phyloP scores from a whole-genome alignment of 768 basidiomycete genomes.

The Podaxis sp. region DNA sequence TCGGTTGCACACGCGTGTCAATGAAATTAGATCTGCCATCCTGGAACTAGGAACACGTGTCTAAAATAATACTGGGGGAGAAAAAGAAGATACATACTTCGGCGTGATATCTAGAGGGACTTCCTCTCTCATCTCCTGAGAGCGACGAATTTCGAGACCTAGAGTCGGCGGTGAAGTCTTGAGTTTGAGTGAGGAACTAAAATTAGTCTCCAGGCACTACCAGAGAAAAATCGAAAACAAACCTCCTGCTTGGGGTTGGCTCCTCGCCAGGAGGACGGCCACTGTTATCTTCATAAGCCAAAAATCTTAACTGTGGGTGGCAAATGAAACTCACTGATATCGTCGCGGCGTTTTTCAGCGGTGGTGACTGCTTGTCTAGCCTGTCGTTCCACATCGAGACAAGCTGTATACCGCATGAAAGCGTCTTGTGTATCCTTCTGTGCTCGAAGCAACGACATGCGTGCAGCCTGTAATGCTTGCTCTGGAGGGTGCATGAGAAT shows the following conservation, averaged over 20 bases:
- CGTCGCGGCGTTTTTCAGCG: conserved; percentile 71
- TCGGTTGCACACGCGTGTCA: conserved; percentile 38
- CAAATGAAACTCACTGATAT: conserved; percentile 40
- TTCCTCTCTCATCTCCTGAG: conserved; percentile 46
- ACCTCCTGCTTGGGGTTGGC: conserved; percentile 35
- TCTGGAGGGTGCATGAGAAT: conserved; percentile 33
- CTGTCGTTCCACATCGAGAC: conserved; percentile 64
- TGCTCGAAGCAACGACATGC: conserved; percentile 56
- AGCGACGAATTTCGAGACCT: conserved; percentile 54
- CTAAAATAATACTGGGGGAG: conserved; percentile 7
- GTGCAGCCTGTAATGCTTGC: conserved; percentile 61
- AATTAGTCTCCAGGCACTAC: conserved; percentile 19
- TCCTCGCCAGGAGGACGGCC: conserved; percentile 45
- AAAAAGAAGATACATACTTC: conserved; percentile 29
- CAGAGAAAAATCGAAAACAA: conserved; percentile 4
- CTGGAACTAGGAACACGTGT: conserved; percentile 30
- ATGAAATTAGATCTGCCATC: conserved; percentile 25
- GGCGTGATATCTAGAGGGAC: conserved; percentile 43
- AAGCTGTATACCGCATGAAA: conserved; percentile 66
- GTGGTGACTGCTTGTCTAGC: conserved; percentile 61
- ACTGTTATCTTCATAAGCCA: conserved; percentile 28
- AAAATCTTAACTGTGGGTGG: conserved; percentile 18
- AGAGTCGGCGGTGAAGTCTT: conserved; percentile 27
- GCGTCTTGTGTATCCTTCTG: conserved; percentile 74
- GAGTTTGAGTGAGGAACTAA: conserved; percentile 7